phyloP scores from a whole-genome alignment of 2,329 filamentous ascomycete genomes.

The Phialophora expanda region DNA sequence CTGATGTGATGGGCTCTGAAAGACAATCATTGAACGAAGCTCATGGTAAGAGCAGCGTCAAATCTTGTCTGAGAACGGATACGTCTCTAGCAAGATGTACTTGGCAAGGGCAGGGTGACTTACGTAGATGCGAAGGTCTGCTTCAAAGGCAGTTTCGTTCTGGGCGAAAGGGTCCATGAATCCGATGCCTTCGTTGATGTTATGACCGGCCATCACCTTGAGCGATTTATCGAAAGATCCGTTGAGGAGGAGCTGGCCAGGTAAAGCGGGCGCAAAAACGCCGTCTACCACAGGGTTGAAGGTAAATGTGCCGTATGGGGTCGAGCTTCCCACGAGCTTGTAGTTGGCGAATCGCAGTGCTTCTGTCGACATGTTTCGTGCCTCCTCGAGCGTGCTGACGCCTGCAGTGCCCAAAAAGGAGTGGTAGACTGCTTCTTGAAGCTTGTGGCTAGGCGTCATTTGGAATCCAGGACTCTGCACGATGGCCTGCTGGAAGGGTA shows the following conservation, averaged over 20 bases:
- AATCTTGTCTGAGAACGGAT: not conserved
- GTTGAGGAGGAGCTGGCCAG: slow-evolving; percentile 50
- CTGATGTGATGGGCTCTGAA: not conserved
- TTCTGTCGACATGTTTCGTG: slow-evolving; percentile 52
- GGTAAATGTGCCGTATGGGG: slow-evolving; percentile 49
- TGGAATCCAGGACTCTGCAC: slow-evolving; percentile 50
- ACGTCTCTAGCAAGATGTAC: not conserved
- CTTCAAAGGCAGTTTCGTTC: slow-evolving; percentile 37
- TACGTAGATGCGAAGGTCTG: slow-evolving; percentile 33
- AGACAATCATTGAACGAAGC: not conserved
- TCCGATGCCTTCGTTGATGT: slow-evolving; percentile 49
- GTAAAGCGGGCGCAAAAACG: slow-evolving; percentile 54
- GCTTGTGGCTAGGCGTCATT: slow-evolving; percentile 47
- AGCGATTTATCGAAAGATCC: slow-evolving; percentile 54
- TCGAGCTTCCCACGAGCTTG: slow-evolving; percentile 46
- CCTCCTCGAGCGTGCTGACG: slow-evolving; percentile 50
- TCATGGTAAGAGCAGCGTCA: not conserved
- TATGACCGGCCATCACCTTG: slow-evolving; percentile 54
- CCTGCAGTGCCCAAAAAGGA: slow-evolving; percentile 50
- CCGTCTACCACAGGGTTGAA: slow-evolving; percentile 57
- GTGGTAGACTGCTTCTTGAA: slow-evolving; percentile 48
- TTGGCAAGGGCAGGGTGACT: not conserved
- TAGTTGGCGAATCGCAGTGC: slow-evolving; percentile 49
- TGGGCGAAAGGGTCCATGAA: slow-evolving; percentile 47
- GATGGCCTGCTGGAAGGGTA: slow-evolving; percentile 49